phyloP scores from a whole-genome alignment of 106 monocot genomes.

The Acorus calamus region DNA sequence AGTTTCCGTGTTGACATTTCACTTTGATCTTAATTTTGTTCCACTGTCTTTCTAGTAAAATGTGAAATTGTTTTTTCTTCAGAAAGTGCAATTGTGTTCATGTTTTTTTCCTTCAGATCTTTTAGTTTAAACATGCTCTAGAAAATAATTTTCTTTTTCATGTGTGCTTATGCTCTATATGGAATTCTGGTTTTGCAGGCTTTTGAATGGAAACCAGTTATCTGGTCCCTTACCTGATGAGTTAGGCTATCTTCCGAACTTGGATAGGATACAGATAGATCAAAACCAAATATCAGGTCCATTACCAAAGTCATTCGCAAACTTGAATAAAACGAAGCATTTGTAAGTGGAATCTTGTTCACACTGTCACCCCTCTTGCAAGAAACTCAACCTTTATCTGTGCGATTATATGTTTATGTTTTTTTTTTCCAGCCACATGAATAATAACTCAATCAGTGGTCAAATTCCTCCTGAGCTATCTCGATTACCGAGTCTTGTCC shows the following conservation, averaged over 20 bases:
- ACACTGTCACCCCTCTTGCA: constrained; percentile 10
- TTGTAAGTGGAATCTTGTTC: constrained; percentile 56
- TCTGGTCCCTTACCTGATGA: constrained; percentile 85
- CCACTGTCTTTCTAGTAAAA: too few species aligned
- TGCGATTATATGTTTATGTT: neutral
- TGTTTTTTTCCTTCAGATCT: too few species aligned
- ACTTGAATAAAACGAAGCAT: constrained; percentile 76
- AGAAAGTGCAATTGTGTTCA: too few species aligned
- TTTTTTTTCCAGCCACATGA: constrained; percentile 80
- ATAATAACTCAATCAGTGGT: constrained; percentile 95
- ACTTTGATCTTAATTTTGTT: too few species aligned
- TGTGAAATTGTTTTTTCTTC: too few species aligned
- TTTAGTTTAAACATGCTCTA: too few species aligned
- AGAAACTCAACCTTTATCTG: neutral
- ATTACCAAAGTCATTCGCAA: constrained; percentile 75
- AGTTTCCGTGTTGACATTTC: too few species aligned
- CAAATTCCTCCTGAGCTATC: constrained; percentile 79
- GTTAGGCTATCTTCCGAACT: constrained; percentile 65
- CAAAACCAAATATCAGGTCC: constrained; percentile 87
- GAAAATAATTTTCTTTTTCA: too few species aligned
- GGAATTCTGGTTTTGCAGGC: constrained; percentile 47
- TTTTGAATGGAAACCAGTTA: constrained; percentile 85
- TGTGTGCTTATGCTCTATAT: constrained; percentile 1
- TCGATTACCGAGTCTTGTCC: constrained; percentile 69
- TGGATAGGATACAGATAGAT: constrained; percentile 93